Percentiles rank a stretch among this genome's conserved stretches.
These are phyloP conservation scores for Solanum pimpinellifolium DNA, from an alignment of 257 asterid species.

Conservation along the genomic window DNA sequence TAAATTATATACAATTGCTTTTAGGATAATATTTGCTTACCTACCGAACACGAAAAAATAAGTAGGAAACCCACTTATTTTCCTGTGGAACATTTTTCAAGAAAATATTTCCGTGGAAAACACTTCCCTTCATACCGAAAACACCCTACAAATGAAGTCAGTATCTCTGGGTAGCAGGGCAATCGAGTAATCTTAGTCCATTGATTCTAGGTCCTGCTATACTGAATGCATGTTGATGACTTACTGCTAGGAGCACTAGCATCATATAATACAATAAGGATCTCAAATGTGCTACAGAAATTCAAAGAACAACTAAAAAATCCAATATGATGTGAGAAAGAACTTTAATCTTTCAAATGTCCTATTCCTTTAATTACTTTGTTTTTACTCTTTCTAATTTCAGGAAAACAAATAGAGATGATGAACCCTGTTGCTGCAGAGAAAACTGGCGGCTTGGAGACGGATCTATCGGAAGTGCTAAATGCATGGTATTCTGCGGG, in stretches of 20 bases:
- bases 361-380: not conserved
- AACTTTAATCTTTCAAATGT: not conserved
- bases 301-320: not conserved
- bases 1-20: not conserved
- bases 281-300: not conserved
- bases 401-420: constrained; percentile 29
- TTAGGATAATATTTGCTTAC: not conserved
- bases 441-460: constrained; percentile 22
- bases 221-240: not conserved
- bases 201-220: not conserved
- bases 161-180: not conserved
- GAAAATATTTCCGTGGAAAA: not conserved
- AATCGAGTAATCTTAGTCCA: not conserved
- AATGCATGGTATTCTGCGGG: constrained; percentile 83
- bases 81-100: not conserved
- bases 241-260: not conserved
- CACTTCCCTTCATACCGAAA: not conserved
- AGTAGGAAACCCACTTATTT: not conserved
- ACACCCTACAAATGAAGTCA: not conserved
- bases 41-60: not conserved
- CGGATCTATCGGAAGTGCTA: constrained; percentile 51
- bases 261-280: not conserved
- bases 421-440: constrained; percentile 1
- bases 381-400: not conserved
- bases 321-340: not conserved